A percentile compares a stretch with the other conserved stretches of the same genome.
These are phyloP conservation scores for Fusarium cyanostomum DNA, from an alignment of 2,329 filamentous ascomycete species.

Conservation along the genomic window DNA sequence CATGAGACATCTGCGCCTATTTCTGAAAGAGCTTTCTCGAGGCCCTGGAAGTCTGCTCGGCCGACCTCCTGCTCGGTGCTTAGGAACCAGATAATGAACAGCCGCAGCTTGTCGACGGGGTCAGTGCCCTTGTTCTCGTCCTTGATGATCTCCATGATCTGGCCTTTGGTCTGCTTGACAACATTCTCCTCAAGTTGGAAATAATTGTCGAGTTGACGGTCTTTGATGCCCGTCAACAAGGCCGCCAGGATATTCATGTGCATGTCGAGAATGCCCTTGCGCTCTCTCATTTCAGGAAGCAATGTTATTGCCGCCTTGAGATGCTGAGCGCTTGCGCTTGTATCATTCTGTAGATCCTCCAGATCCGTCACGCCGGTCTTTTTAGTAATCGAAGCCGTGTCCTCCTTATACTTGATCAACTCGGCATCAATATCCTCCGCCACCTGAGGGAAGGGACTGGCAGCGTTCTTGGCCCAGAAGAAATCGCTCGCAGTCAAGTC, in stretches of 20 bases:
- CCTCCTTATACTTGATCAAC: conserved; percentile 93
- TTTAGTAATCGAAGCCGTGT: conserved; percentile 91
- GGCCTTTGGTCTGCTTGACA: conserved; percentile 87
- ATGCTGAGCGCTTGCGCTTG: conserved; percentile 88
- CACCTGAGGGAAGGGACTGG: conserved; percentile 91
- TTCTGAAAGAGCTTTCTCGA: conserved; percentile 82
- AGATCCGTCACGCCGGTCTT: conserved; percentile 94
- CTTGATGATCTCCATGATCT: conserved; percentile 87
- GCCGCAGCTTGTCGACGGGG: conserved; percentile 85
- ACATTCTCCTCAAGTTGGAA: conserved; percentile 96
- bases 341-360: conserved; percentile 91
- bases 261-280: conserved; percentile 94
- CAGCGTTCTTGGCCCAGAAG: conserved; percentile 95
- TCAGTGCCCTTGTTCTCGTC: conserved; percentile 84
- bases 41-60: conserved; percentile 82
- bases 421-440: conserved; percentile 96
- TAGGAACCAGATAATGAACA: conserved; percentile 97
- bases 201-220: conserved; percentile 93
- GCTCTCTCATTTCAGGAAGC: conserved; percentile 88
- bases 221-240: conserved; percentile 81
- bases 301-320: conserved; percentile 95
- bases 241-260: conserved; percentile 98
- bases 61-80: conserved; percentile 91
- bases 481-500: conserved; percentile 91
- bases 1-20: conserved; percentile 80